Evolutionary conservation across 768 basidiomycete species (phyloP).

Genomic region (Trametes meyenii): DNA sequence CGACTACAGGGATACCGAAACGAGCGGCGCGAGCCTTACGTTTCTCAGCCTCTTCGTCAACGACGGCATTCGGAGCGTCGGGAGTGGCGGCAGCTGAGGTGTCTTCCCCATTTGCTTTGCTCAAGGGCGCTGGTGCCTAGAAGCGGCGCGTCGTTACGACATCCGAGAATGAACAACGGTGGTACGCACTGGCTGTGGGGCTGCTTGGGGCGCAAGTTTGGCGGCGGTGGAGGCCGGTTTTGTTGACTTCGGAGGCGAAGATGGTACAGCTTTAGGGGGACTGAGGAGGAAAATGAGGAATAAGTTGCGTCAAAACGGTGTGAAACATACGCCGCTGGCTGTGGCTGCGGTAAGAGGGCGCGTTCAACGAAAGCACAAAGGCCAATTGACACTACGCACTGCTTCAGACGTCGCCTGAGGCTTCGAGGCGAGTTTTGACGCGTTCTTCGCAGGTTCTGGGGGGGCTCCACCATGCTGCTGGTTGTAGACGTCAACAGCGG

Average conservation of each 20-base stretch:
- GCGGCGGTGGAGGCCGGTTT: slow-evolving; percentile 6
- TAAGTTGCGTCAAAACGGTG: not conserved
- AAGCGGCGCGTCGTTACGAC: not conserved
- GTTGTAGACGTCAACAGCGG: slow-evolving; percentile 55
- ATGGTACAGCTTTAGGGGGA: slow-evolving; percentile 3
- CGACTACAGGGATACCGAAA: slow-evolving; percentile 69
- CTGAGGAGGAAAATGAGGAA: not conserved
- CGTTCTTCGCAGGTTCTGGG: slow-evolving; percentile 30
- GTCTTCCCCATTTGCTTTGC: not conserved
- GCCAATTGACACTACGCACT: slow-evolving; percentile 4
- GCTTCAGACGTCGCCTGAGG: slow-evolving; percentile 22
- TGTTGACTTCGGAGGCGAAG: slow-evolving; percentile 34
- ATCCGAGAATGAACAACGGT: not conserved
- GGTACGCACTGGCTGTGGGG: slow-evolving; percentile 19
- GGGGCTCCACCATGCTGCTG: slow-evolving; percentile 23
- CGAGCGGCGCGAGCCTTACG: slow-evolving; percentile 65
- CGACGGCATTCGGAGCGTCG: slow-evolving; percentile 20
- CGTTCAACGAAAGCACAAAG: slow-evolving; percentile 30
- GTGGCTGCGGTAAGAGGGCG: slow-evolving; percentile 37
- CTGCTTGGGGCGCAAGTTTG: slow-evolving; percentile 12
- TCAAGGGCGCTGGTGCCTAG: not conserved
- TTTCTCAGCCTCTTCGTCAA: slow-evolving; percentile 57
- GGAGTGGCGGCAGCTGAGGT: not conserved
- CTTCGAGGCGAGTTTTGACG: slow-evolving; percentile 30
- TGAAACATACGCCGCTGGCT: slow-evolving; percentile 36